Percentiles rank a stretch among this genome's conserved stretches.
phyloP scores from a whole-genome alignment of 768 basidiomycete species.

The Tricholoma matsutake region DNA sequence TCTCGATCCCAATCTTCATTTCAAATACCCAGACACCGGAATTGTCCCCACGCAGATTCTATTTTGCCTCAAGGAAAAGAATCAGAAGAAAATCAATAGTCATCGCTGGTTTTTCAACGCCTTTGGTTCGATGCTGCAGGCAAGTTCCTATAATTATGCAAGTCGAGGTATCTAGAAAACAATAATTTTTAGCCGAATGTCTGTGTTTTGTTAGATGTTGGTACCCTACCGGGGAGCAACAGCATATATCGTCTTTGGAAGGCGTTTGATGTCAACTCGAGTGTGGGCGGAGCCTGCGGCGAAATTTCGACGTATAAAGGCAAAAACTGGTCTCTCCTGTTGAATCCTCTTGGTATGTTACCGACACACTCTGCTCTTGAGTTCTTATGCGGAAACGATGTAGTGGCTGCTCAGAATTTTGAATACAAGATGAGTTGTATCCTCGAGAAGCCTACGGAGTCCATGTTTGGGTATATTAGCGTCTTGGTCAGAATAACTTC shows the following conservation, averaged over 20 bases:
- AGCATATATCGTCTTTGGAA: slow-evolving; percentile 97
- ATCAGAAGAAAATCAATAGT: slow-evolving; percentile 96
- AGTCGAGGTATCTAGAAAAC: not conserved
- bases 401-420: slow-evolving; percentile 93
- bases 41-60: slow-evolving; percentile 94
- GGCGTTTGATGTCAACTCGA: slow-evolving; percentile 87
- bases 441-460: slow-evolving; percentile 86
- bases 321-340: slow-evolving; percentile 72
- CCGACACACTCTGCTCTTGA: not conserved
- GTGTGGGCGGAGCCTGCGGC: slow-evolving; percentile 95
- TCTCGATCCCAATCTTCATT: slow-evolving; percentile 75
- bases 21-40: slow-evolving; percentile 88
- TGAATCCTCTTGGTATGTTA: slow-evolving; percentile 79
- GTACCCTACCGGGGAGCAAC: slow-evolving; percentile 84
- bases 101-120: slow-evolving; percentile 99
- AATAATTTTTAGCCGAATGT: slow-evolving; percentile 69
- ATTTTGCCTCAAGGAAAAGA: slow-evolving; percentile 89
- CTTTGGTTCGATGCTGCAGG: slow-evolving; percentile 78
- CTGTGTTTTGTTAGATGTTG: slow-evolving; percentile 90
- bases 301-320: slow-evolving; percentile 95
- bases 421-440: slow-evolving; percentile 93
- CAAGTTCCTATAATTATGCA: slow-evolving; percentile 25
- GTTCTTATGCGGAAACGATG: not conserved
- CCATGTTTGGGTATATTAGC: slow-evolving; percentile 93
- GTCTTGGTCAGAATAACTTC: slow-evolving; percentile 59